Evolutionary conservation across 164 flowering plant species (phyloP), one percentile per base, ranked within the genome.

Genomic region (Magnolia sinica): DNA sequence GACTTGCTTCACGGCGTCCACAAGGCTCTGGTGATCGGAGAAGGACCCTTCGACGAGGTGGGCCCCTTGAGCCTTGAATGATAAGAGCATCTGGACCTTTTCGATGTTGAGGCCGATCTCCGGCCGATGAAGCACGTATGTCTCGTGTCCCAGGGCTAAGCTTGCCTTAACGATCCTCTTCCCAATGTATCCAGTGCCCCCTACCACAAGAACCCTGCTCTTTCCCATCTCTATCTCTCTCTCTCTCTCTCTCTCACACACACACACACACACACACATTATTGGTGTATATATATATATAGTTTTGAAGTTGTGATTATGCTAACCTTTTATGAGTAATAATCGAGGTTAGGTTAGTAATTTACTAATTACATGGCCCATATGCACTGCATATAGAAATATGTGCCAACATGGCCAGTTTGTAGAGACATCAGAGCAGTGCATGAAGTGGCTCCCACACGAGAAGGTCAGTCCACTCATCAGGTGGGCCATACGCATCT

Each of bases 131-230:
- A 90, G 84, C 7, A 90, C 77, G 27, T 86, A 86, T 0, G 93
- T 90, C 64, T 77, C 73, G 63, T 90, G 91, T 3, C 89, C 90
- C 31, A 76, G 78, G 0, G 67, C 84, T 59, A 89, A 77, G 74
- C 91, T 83, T 16, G 94, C 91, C 82, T 79, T 87, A 72, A 88
- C 93, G 72, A 90, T 5, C 66, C 90, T 86, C 85, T 70, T 87
- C 10, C 93, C 93, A 6, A 88, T 10, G 75, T 86, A 90, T 63
- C 93, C 91, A 2, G 93, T 89, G n/a, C 91, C 93, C 7, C 92
- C 94, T 0, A 90, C 76, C 1, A 90, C 73, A 11, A 90, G 81
- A 10, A 90, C 88, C 68, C 78, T 87, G 85, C 88, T 82, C 70
- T 86, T 87, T 19, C 4, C 82, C 88, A 84, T 86, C 67, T 64